Evolutionary conservation across 2,329 filamentous ascomycete species (phyloP), one percentile per base, ranked within the genome.

Genomic region (Fusarium tjaetaba): DNA sequence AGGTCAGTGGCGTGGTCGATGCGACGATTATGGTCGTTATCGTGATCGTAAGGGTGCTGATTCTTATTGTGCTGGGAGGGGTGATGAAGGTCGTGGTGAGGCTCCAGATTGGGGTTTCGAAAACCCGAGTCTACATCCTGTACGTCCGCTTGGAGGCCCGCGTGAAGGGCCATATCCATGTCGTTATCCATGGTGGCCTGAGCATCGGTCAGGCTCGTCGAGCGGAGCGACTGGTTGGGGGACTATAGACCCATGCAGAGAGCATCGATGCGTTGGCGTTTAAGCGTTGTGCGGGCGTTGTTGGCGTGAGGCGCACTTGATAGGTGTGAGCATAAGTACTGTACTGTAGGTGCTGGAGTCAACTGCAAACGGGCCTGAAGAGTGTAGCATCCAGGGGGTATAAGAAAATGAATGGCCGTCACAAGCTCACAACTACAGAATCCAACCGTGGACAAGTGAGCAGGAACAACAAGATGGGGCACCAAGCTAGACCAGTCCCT

Each of bases 211-310:
- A 82, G 82, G 82, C 81, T 80, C 77, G 79, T 81, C 78, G 80
- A 81, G 80, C 78, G 79, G 81, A 82, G 79, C 81, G 82, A 82
- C 81, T 80, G 80, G 82, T 82, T 79, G 80, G 80, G 79, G 81
- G 78, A 79, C 80, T 80, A 81, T 73, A 82, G 79, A 82, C 80
- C 82, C 83, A 85, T 83, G 84, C 82, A 84, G 80, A 79, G 79
- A 80, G 82, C 83, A 85, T 86, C 81, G 84, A 85, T 85, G 84
- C 82, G 85, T 82, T 85, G 84, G 83, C 82, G 77, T 75, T 70
- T 71, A 68, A 68, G 70, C 61, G 71, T 72, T 75, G 71, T 68
- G 84, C 84, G 83, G 81, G 76, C 75, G 75, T 76, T 75, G 65
- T 76, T 75, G 65, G 69, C 41, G 71, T 70, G 69, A 73, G 69